Evolutionary conservation across 257 asterid genomes (phyloP).

Genomic region (Lycium ferocissimum): DNA sequence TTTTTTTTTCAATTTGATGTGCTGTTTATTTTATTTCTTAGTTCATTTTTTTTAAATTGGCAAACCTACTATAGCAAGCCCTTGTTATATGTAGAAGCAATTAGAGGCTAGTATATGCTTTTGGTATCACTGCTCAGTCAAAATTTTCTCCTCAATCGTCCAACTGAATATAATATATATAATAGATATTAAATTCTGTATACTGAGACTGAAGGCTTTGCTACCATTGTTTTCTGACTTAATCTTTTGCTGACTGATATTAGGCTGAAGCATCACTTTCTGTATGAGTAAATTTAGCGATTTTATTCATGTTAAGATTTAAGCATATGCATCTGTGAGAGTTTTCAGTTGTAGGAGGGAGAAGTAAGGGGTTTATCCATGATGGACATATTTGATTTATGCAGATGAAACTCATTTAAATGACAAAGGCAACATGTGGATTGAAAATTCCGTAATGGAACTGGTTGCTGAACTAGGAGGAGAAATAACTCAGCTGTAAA

Average conservation of each 20-base stretch:
- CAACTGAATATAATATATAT: background rate
- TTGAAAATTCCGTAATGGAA: constrained; percentile 5
- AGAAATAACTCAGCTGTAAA: constrained; percentile 15
- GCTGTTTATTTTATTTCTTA: background rate
- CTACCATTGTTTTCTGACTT: constrained; percentile 23
- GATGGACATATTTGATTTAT: background rate
- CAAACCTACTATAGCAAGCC: background rate
- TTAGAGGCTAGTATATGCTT: background rate
- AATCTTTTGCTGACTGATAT: background rate
- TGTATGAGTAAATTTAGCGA: background rate
- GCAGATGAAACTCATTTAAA: background rate
- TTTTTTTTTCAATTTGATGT: background rate
- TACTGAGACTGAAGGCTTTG: background rate
- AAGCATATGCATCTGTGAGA: constrained; percentile 12
- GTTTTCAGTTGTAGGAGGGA: background rate
- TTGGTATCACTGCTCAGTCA: background rate
- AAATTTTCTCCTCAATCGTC: background rate
- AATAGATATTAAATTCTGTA: background rate
- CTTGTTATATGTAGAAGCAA: background rate
- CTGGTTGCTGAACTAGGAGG: background rate
- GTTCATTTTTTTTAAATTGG: background rate
- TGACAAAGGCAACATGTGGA: background rate
- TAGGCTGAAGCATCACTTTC: constrained; percentile 3
- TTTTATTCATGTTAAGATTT: constrained; percentile 18
- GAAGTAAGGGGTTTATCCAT: background rate